Conservation (phyloP, 768 basidiomycete genomes). For the Cyclocybe cylindracea region DNA sequence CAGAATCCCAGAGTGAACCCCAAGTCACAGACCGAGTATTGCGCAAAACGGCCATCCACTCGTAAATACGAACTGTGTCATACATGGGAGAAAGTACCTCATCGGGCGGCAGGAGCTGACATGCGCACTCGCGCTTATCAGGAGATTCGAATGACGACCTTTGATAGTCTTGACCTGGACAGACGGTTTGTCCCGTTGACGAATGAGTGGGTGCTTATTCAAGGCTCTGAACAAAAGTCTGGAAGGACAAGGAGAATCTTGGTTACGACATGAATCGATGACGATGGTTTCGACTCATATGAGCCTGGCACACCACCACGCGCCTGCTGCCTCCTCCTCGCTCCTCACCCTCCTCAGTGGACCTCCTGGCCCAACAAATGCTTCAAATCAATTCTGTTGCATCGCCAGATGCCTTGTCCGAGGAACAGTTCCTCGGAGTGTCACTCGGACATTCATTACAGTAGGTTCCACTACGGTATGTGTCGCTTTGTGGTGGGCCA, state of each 20-base stretch:
- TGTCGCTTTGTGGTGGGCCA: no score
- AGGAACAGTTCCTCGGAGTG: no score
- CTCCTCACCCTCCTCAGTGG: no score
- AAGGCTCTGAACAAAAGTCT: neutral
- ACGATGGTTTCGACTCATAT: no score
- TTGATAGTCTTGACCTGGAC: neutral
- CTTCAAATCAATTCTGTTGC: no score
- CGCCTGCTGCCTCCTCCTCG: no score
- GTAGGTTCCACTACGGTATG: no score
- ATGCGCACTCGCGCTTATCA: conserved; percentile 5
- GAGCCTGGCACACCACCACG: no score
- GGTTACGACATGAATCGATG: neutral
- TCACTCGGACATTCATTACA: no score
- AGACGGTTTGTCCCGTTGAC: conserved; percentile 1
- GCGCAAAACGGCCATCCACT: neutral
- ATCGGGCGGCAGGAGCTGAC: neutral
- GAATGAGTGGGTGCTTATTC: conserved; percentile 15
- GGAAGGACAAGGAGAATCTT: neutral
- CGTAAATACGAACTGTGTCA: conserved; percentile 6
- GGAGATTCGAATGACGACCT: neutral
- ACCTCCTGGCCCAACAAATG: no score
- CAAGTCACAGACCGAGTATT: neutral
- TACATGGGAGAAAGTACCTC: neutral
- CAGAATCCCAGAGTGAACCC: neutral
- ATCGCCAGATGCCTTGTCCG: no score